Conservation (phyloP, 805 yeast genomes). For the Yarrowia bubula region DNA sequence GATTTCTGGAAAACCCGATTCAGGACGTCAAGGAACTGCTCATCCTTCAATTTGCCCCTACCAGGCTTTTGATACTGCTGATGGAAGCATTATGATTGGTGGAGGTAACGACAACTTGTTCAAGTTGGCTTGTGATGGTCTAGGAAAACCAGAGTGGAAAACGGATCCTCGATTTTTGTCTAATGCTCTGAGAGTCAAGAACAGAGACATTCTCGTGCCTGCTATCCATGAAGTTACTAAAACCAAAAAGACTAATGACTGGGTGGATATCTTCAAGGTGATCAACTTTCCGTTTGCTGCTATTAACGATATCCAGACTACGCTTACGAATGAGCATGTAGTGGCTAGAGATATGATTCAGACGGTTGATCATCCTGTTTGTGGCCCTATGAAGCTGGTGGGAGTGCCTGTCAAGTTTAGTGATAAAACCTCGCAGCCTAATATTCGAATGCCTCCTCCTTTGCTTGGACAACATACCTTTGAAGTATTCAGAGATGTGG, state of each 20-base stretch:
- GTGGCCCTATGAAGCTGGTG: conserved; percentile 42
- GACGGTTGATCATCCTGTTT: conserved; percentile 40
- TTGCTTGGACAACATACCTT: conserved; percentile 43
- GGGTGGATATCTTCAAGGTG: conserved; percentile 40
- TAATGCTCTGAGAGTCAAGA: conserved; percentile 41
- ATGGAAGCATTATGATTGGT: conserved; percentile 43
- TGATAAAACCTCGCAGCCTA: conserved; percentile 37
- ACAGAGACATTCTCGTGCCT: conserved; percentile 39
- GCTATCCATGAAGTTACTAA: conserved; percentile 37
- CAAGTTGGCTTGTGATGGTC: conserved; percentile 38
- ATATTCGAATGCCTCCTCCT: conserved; percentile 41
- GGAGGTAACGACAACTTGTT: conserved; percentile 45
- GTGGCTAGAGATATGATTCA: conserved; percentile 42
- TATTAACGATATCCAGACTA: conserved; percentile 42
- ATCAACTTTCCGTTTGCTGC: conserved; percentile 44
- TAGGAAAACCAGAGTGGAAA: conserved; percentile 43
- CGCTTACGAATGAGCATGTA: conserved; percentile 42
- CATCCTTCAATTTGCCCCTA: conserved; percentile 46
- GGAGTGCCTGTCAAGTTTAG: conserved; percentile 44
- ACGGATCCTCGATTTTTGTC: conserved; percentile 39
- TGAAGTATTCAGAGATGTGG: conserved; percentile 38
- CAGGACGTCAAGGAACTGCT: conserved; percentile 45
- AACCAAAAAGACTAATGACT: conserved; percentile 39
- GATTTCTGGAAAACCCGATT: conserved; percentile 42
- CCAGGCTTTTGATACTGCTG: conserved; percentile 43